Evolutionary conservation across 2,329 filamentous ascomycete genomes (phyloP).

Genomic region (Raffaelea albimanens): DNA sequence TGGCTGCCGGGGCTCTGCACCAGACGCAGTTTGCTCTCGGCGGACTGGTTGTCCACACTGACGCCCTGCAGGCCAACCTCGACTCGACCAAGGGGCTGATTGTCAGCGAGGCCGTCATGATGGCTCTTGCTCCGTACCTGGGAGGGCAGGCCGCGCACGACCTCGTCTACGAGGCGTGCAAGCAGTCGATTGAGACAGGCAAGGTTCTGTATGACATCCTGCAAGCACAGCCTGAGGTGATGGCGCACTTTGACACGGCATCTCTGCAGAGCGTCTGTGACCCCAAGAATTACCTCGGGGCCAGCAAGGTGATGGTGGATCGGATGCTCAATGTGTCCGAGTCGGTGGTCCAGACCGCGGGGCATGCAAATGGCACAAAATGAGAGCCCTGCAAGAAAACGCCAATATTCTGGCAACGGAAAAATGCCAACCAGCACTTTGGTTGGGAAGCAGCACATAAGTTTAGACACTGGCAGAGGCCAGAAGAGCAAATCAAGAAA

Average conservation of each 20-base stretch:
- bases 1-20: constrained; percentile 39
- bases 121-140: constrained; percentile 42
- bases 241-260: neutral
- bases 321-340: neutral
- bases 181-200: neutral
- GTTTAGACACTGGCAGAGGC: neutral
- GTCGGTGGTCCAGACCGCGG: neutral
- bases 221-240: neutral
- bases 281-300: neutral
- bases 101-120: constrained; percentile 52
- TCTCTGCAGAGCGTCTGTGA: neutral
- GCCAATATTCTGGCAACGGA: too few species aligned
- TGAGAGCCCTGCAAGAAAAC: too few species aligned
- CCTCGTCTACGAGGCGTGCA: constrained; percentile 44
- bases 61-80: constrained; percentile 40
- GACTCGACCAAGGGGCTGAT: constrained; percentile 42
- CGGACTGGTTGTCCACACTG: constrained; percentile 39
- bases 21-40: constrained; percentile 44
- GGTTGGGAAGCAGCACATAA: neutral
- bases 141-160: constrained; percentile 45
- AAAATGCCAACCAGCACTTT: too few species aligned
- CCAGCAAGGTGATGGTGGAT: neutral
- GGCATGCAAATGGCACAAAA: too few species aligned
- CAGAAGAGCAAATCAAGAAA: too few species aligned
- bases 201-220: neutral